Conservation (phyloP, 1,284 basidiomycete genomes). For the Marasmius oreades region DNA sequence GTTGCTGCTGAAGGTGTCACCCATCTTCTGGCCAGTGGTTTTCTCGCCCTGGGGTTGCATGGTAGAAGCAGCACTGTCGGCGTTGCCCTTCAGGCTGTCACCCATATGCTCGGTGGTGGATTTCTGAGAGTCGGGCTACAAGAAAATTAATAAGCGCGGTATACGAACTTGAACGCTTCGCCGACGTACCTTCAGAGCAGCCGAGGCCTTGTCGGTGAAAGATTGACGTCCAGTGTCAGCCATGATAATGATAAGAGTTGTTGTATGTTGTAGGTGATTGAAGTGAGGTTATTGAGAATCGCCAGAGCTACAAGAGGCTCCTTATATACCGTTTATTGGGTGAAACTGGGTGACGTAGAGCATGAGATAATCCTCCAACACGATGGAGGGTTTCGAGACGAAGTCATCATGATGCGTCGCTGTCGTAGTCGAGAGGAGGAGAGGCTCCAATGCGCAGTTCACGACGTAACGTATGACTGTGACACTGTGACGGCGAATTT, state of each 20-base stretch:
- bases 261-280: not conserved
- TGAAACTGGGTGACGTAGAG: too few species aligned
- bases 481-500: too few species aligned
- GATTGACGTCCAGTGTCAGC: conserved; percentile 46
- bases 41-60: conserved; percentile 17
- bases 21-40: conserved; percentile 18
- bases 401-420: too few species aligned
- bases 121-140: not conserved
- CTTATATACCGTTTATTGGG: conserved; percentile 1
- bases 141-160: too few species aligned
- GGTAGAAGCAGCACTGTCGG: conserved; percentile 9
- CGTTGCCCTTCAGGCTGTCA: conserved; percentile 5
- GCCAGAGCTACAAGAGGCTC: too few species aligned
- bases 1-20: conserved; percentile 43
- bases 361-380: too few species aligned
- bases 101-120: conserved; percentile 4
- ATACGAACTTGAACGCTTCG: too few species aligned
- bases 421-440: too few species aligned
- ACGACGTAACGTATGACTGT: too few species aligned
- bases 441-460: too few species aligned
- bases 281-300: not conserved
- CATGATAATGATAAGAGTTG: conserved; percentile 27
- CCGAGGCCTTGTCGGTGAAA: conserved; percentile 47
- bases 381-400: too few species aligned
- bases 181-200: conserved; percentile 40